Evolutionary conservation across 2,329 filamentous ascomycete genomes (phyloP), one percentile per base, ranked within the genome.

Genomic region (Colletotrichum sp.): DNA sequence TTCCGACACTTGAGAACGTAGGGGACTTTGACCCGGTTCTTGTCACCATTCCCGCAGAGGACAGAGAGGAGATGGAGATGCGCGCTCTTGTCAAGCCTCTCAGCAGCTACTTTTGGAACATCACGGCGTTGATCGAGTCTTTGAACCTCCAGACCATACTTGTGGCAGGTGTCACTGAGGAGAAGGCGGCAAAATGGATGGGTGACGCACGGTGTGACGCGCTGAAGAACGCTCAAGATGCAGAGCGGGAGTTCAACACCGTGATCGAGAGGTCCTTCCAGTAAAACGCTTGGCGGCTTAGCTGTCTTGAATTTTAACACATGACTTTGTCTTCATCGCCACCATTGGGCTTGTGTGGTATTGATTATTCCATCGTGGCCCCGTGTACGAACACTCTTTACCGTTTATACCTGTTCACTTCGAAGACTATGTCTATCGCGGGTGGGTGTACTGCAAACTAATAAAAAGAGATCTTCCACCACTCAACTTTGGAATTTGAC

Each of bases 401-500:
- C 16, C 19, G 0, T 49, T 49, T 12, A 0, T 49, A 8, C 39
- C 39, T 6, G 16, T 49, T n/a, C 5, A n/a, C 8, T n/a, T n/a
- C 39, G 19, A n/a, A 49, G 19, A 49, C 36, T 19, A 2, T 44
- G 15, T 44, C 16, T 19, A 49, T 49, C 16, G 4, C 19, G 9
- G 19, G 19, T 49, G 39, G 39, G 9, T 49, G 39, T 49, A 2
- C 19, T n/a, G 39, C 39, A n/a, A 49, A 19, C n/a, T n/a, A n/a
- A 1, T 49, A 12, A 25, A 49, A 49, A 12, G 11, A 9, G 9
- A n/a, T 49, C 5, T n/a, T 49, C 44, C 44, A 49, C 44, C 44
- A 22, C 0, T 49, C 5, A 22, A 22, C 44, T 0, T 22, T 49
- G 44, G 1, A 4, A 49, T n/a, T 12, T 13, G 5, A n/a, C 6